Conservation (phyloP, 2,329 filamentous ascomycete species). For the Sporothrix protearum region DNA sequence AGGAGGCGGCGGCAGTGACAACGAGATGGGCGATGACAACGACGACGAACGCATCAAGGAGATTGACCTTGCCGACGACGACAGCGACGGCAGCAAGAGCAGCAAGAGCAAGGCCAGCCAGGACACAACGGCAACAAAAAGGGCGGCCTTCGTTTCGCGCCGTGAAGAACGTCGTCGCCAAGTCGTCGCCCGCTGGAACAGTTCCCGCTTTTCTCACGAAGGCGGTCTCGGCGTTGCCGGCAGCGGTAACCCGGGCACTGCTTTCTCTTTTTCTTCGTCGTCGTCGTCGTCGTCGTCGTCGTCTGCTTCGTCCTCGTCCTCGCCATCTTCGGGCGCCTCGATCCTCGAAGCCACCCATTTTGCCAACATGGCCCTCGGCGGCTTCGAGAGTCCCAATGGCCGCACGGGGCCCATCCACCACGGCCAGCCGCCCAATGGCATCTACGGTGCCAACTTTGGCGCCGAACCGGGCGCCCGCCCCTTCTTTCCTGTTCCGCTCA, state of each 20-base stretch:
- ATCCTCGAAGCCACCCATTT: neutral
- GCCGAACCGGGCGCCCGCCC: neutral
- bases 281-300: neutral
- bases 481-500: neutral
- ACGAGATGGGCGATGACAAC: neutral
- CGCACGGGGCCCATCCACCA: neutral
- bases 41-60: conserved; percentile 17
- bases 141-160: neutral
- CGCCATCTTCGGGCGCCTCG: neutral
- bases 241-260: neutral
- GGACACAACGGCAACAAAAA: neutral
- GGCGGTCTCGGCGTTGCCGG: neutral
- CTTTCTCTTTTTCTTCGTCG: neutral
- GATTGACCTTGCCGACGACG: neutral
- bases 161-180: conserved; percentile 13
- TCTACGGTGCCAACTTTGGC: neutral
- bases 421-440: neutral
- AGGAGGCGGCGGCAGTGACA: neutral
- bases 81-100: neutral
- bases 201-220: neutral
- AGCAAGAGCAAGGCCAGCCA: neutral
- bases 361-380: neutral
- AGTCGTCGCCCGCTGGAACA: neutral
- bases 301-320: neutral
- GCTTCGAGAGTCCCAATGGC: neutral